Conservation (phyloP, 2,329 filamentous ascomycete genomes). For the Nannizziopsis arthrosporioides region DNA sequence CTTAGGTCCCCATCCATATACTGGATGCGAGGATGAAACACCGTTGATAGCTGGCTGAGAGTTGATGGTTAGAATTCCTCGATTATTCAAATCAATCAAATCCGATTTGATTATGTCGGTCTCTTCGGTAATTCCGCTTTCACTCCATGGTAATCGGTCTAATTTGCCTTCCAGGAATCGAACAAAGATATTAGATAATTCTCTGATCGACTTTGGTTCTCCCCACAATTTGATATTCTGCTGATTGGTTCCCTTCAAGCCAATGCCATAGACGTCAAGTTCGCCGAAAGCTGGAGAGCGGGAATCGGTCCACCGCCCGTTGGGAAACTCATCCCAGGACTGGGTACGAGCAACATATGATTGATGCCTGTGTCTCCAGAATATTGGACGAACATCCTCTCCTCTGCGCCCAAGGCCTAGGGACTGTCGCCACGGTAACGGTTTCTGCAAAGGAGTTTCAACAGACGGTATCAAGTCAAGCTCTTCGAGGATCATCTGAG, state of each 20-base stretch:
- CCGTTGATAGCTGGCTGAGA: conserved; percentile 92
- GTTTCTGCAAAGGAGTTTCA: conserved; percentile 68
- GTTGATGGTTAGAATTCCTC: conserved; percentile 89
- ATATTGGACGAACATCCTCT: conserved; percentile 94
- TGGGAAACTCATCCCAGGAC: conserved; percentile 98
- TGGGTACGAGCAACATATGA: conserved; percentile 92
- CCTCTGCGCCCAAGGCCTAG: conserved; percentile 76
- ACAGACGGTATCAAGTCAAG: conserved; percentile 67
- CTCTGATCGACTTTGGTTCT: conserved; percentile 63
- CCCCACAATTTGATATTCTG: conserved; percentile 95
- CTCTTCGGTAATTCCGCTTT: conserved; percentile 72
- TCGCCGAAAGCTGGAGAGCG: conserved; percentile 93
- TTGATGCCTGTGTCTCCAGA: conserved; percentile 95
- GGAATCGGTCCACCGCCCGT: conserved; percentile 96
- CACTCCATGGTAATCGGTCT: conserved; percentile 83
- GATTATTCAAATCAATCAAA: conserved; percentile 69
- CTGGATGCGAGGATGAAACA: conserved; percentile 70
- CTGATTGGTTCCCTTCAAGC: conserved; percentile 87
- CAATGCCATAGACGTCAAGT: conserved; percentile 86
- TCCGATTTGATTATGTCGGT: conserved; percentile 65
- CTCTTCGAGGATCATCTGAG: conserved; percentile 86
- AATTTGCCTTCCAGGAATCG: conserved; percentile 72
- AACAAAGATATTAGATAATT: conserved; percentile 74
- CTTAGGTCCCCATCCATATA: conserved; percentile 86
- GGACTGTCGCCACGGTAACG: conserved; percentile 93